Conservation (phyloP, 2,329 filamentous ascomycete species). For the Karstenula rhodostoma region DNA sequence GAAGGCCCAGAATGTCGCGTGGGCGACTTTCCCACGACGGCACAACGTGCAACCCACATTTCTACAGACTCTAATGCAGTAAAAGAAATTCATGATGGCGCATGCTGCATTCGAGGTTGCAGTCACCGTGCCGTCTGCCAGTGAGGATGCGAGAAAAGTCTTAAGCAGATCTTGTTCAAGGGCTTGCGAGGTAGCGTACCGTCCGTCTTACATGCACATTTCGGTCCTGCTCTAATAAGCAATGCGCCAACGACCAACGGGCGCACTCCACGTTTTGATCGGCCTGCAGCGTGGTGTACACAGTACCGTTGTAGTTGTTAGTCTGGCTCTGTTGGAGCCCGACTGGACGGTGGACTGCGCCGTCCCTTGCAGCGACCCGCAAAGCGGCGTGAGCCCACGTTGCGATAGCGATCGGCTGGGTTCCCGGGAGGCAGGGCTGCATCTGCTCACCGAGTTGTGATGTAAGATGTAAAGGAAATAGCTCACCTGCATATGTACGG, state of each 20-base stretch:
- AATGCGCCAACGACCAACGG: slow-evolving; percentile 8
- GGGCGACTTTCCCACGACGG: neutral
- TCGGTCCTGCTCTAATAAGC: neutral
- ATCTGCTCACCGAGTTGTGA: neutral
- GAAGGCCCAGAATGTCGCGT: neutral
- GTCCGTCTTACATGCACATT: neutral
- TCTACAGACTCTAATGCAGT: neutral
- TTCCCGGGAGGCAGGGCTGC: slow-evolving; percentile 9
- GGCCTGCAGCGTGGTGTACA: neutral
- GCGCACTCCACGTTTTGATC: neutral
- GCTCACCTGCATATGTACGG: slow-evolving; percentile 13
- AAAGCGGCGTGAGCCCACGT: slow-evolving; percentile 3
- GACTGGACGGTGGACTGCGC: neutral
- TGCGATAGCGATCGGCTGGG: slow-evolving; percentile 8
- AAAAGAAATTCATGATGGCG: neutral
- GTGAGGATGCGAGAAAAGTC: slow-evolving; percentile 1
- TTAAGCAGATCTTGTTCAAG: neutral
- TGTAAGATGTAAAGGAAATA: slow-evolving; percentile 13
- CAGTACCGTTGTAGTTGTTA: too few relatives aligned
- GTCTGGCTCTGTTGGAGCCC: neutral
- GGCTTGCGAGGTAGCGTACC: neutral
- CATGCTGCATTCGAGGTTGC: slow-evolving; percentile 1
- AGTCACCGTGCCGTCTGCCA: neutral
- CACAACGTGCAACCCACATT: neutral
- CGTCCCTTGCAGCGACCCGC: slow-evolving; percentile 10